Conservation (phyloP, 2,329 filamentous ascomycete species). For the Ascochyta fabae region DNA sequence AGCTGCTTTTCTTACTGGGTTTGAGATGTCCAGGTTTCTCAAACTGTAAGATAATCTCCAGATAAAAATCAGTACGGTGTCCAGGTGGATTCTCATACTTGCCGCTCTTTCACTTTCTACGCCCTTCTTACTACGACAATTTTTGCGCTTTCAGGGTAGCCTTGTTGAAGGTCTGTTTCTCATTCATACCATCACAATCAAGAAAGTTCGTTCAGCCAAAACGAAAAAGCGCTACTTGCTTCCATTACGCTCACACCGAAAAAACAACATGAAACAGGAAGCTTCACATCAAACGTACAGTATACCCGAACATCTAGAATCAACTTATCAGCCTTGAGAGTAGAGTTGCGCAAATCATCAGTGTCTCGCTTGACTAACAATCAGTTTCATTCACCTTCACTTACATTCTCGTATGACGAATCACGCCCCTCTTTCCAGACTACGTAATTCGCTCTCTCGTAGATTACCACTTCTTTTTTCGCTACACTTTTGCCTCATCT, state of each 20-base stretch:
- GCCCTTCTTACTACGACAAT: no score
- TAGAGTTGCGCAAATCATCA: neutral
- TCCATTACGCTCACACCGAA: neutral
- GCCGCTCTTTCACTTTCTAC: no score
- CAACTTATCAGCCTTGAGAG: neutral
- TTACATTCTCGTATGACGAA: neutral
- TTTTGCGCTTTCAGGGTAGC: no score
- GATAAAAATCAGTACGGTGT: no score
- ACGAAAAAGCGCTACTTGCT: neutral
- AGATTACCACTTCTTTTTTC: neutral
- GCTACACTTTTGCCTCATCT: neutral
- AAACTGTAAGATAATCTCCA: no score
- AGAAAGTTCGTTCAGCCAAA: no score
- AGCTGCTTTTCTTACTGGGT: no score
- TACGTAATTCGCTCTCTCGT: neutral
- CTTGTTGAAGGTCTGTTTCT: no score
- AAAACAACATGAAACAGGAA: neutral
- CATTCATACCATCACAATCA: no score
- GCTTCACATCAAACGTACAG: neutral
- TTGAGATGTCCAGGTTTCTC: no score
- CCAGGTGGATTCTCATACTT: no score
- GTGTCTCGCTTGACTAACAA: neutral
- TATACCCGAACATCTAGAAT: neutral
- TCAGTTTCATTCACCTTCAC: neutral
- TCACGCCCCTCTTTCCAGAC: neutral